A percentile compares a stretch with the other conserved stretches of the same genome.
These are phyloP conservation scores for Venturia aucupariae DNA, from an alignment of 2,329 filamentous ascomycete species.

Conservation along the genomic window DNA sequence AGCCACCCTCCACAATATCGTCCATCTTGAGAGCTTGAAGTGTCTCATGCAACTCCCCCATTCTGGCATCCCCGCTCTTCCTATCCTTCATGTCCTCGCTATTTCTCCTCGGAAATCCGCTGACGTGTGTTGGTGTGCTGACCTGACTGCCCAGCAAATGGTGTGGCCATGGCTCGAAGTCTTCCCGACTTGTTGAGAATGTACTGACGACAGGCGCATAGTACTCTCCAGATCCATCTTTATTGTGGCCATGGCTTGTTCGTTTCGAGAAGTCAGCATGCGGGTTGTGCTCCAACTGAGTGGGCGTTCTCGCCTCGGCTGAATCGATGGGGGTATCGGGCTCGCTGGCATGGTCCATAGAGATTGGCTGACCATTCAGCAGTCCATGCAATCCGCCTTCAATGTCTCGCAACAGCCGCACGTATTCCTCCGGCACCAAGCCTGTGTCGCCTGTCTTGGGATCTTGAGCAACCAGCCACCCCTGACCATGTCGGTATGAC, in stretches of 20 bases:
- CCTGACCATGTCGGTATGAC: constrained; percentile 90
- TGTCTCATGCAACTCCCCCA: constrained; percentile 6
- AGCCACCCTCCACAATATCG: not conserved
- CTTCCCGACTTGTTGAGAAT: constrained; percentile 43
- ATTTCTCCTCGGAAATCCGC: constrained; percentile 7
- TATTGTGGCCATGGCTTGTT: not conserved
- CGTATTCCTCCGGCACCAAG: constrained; percentile 92
- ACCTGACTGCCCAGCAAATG: constrained; percentile 12
- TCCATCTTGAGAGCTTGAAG: constrained; percentile 1
- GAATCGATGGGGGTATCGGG: constrained; percentile 19
- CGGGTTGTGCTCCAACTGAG: constrained; percentile 23
- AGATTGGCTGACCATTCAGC: constrained; percentile 14
- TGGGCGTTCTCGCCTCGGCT: constrained; percentile 31
- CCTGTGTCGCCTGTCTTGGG: constrained; percentile 90
- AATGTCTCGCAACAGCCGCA: constrained; percentile 83
- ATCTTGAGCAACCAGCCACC: constrained; percentile 95
- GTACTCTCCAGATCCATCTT: constrained; percentile 12
- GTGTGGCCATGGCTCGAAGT: constrained; percentile 28
- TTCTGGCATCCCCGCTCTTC: constrained; percentile 3
- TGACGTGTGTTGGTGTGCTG: constrained; percentile 9
- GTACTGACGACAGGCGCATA: constrained; percentile 40
- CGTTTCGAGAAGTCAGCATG: constrained; percentile 11
- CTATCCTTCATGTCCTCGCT: constrained; percentile 5
- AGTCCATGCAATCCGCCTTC: constrained; percentile 64
- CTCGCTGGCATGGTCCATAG: constrained; percentile 19